Percentiles rank a stretch among this genome's conserved stretches.
Conservation (phyloP, 2,329 filamentous ascomycete genomes). For the Clonostachys solani region DNA sequence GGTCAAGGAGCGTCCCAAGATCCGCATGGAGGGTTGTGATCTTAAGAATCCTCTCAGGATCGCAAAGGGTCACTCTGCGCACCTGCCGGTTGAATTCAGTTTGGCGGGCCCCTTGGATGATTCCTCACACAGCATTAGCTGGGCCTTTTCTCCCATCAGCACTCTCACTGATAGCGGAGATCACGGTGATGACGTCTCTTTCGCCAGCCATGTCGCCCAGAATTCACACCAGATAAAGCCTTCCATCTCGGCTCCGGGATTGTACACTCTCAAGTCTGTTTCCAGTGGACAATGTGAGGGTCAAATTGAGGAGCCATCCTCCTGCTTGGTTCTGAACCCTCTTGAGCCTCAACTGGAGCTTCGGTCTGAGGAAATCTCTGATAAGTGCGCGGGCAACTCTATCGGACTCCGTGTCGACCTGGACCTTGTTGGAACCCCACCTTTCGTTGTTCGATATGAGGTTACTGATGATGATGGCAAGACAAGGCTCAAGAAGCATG, state of each 20-base stretch:
- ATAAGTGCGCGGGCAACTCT: slow-evolving; percentile 92
- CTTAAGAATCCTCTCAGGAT: slow-evolving; percentile 77
- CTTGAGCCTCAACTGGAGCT: slow-evolving; percentile 78
- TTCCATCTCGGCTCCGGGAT: slow-evolving; percentile 69
- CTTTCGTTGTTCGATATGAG: slow-evolving; percentile 79
- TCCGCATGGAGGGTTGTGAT: slow-evolving; percentile 71
- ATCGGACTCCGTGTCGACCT: slow-evolving; percentile 86
- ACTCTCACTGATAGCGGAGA: slow-evolving; percentile 67
- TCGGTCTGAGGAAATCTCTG: slow-evolving; percentile 75
- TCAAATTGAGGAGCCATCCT: slow-evolving; percentile 87
- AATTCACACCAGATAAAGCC: slow-evolving; percentile 56
- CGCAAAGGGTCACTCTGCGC: slow-evolving; percentile 65
- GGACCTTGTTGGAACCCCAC: slow-evolving; percentile 87
- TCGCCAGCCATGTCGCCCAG: slow-evolving; percentile 57
- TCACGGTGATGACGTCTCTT: slow-evolving; percentile 54
- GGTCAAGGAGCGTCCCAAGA: slow-evolving; percentile 81
- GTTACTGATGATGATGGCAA: slow-evolving; percentile 54
- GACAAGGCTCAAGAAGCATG: slow-evolving; percentile 46
- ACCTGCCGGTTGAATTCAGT: slow-evolving; percentile 68
- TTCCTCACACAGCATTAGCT: slow-evolving; percentile 69
- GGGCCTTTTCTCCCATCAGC: slow-evolving; percentile 75
- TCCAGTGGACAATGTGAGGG: slow-evolving; percentile 79
- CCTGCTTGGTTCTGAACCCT: slow-evolving; percentile 89
- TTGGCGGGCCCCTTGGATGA: slow-evolving; percentile 55
- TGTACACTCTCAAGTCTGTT: slow-evolving; percentile 81